Percentiles rank a stretch among this genome's conserved stretches.
phyloP scores from a whole-genome alignment of 345 rosid genomes.

The Stellera chamaejasme region DNA sequence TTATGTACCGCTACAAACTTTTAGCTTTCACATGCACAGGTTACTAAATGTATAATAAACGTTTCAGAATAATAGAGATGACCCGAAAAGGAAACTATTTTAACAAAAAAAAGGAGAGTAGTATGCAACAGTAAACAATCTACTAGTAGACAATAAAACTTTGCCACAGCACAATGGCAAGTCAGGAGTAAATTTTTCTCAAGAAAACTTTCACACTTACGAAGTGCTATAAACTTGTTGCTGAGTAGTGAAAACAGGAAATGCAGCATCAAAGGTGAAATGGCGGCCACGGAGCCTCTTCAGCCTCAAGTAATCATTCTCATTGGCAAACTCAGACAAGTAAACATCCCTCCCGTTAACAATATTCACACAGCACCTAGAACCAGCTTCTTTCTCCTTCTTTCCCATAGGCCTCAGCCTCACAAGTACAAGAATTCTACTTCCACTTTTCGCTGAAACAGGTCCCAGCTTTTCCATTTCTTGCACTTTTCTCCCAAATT shows the following conservation, averaged over 20 bases:
- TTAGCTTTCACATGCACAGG: too few relatives aligned
- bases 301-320: conserved; percentile 77
- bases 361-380: conserved; percentile 71
- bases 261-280: conserved; percentile 81
- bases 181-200: too few relatives aligned
- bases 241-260: conserved; percentile 70
- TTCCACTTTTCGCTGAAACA: conserved; percentile 19
- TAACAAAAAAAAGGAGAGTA: too few relatives aligned
- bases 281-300: conserved; percentile 86
- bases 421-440: conserved; percentile 75
- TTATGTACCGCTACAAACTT: too few relatives aligned
- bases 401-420: conserved; percentile 91
- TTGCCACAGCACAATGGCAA: too few relatives aligned
- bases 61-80: too few relatives aligned
- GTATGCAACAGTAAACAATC: too few relatives aligned
- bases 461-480: conserved; percentile 37
- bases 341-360: conserved; percentile 77
- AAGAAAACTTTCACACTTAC: conserved; percentile 33
- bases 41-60: background rate
- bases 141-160: too few relatives aligned
- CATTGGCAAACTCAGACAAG: conserved; percentile 71
- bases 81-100: too few relatives aligned
- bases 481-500: conserved; percentile 18
- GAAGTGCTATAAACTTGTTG: conserved; percentile 78
- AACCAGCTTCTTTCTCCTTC: conserved; percentile 82